phyloP scores from a whole-genome alignment of 768 basidiomycete genomes.

The Asterophora lycoperdoides region DNA sequence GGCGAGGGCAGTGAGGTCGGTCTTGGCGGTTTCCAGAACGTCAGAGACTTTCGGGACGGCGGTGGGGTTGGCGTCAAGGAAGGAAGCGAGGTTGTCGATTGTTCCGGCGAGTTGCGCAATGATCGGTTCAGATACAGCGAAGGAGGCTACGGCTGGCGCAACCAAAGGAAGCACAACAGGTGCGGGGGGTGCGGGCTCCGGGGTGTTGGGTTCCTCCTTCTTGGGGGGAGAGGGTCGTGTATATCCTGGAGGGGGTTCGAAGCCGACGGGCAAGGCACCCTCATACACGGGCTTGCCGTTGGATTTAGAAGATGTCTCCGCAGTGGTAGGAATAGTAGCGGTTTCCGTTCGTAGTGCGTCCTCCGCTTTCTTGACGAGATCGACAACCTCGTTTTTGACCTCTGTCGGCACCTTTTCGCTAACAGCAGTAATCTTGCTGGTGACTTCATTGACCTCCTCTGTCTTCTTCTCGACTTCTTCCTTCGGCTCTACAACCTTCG shows the following conservation, averaged over 20 bases:
- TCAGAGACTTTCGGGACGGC: constrained; percentile 64
- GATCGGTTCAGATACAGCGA: constrained; percentile 80
- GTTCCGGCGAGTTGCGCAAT: constrained; percentile 88
- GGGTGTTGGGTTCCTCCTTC: constrained; percentile 23
- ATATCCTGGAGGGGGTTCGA: constrained; percentile 91
- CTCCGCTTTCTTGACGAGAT: constrained; percentile 70
- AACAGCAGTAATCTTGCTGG: constrained; percentile 15
- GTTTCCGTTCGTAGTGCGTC: constrained; percentile 46
- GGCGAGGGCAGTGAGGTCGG: constrained; percentile 74
- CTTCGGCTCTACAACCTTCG: constrained; percentile 42
- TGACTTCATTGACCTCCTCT: constrained; percentile 11
- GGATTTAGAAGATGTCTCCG: constrained; percentile 13
- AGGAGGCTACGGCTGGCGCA: constrained; percentile 72
- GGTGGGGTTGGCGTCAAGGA: constrained; percentile 69
- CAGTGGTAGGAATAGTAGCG: constrained; percentile 12
- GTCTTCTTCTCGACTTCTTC: constrained; percentile 37
- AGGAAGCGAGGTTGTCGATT: constrained; percentile 87
- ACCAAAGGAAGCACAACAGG: constrained; percentile 65
- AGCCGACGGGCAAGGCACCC: constrained; percentile 82
- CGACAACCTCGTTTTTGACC: constrained; percentile 60
- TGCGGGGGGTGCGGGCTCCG: constrained; percentile 29
- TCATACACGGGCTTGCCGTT: constrained; percentile 50
- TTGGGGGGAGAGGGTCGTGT: constrained; percentile 55
- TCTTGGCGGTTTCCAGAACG: constrained; percentile 77
- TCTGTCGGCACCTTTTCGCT: constrained; percentile 24